Conservation (phyloP, 306 rosid genomes). For the Crataegus laevigata region DNA sequence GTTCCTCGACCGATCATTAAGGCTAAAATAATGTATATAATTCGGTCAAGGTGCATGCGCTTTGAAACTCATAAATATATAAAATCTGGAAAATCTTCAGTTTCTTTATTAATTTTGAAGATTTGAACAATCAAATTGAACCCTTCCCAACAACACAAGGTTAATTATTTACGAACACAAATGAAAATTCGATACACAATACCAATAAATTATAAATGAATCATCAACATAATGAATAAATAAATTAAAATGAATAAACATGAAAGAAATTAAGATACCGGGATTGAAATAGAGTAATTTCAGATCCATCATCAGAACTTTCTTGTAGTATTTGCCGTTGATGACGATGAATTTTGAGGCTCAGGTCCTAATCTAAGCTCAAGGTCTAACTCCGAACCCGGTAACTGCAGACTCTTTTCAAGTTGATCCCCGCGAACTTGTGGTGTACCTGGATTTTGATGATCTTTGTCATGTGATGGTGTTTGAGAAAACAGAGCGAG, state of each 20-base stretch:
- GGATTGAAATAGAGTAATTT: neutral
- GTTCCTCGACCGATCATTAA: neutral
- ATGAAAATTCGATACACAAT: neutral
- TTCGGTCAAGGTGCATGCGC: neutral
- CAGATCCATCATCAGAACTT: constrained; percentile 49
- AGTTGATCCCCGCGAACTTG: neutral
- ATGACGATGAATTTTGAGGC: constrained; percentile 40
- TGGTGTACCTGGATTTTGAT: neutral
- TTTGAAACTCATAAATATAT: neutral
- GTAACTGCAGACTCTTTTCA: neutral
- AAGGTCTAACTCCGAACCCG: constrained; percentile 53
- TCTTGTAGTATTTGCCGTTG: constrained; percentile 30
- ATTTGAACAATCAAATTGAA: neutral
- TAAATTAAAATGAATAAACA: neutral
- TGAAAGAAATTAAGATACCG: constrained; percentile 1
- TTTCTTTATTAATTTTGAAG: neutral
- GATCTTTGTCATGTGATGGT: neutral
- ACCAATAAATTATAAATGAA: neutral
- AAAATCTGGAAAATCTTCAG: neutral
- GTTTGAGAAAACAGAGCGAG: constrained; percentile 5
- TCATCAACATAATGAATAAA: neutral
- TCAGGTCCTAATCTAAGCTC: constrained; percentile 78
- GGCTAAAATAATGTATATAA: neutral
- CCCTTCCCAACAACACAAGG: neutral
- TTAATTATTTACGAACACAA: neutral